These are phyloP conservation scores for Anthostomella pinea DNA, from an alignment of 2,329 filamentous ascomycete genomes.

Conservation along the genomic window DNA sequence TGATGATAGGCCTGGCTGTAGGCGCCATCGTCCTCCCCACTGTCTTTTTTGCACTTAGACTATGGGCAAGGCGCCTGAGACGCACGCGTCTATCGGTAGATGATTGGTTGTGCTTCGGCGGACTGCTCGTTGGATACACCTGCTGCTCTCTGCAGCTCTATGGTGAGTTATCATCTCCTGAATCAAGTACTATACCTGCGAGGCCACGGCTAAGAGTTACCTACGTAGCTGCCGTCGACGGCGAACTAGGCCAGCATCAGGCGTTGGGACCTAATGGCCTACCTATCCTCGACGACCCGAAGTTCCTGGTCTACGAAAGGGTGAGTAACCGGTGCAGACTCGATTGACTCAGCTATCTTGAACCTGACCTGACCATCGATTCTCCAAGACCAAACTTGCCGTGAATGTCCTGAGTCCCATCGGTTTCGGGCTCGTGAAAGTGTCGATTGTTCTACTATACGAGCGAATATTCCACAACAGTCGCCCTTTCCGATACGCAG, in stretches of 20 bases:
- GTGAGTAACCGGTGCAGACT: constrained; percentile 7
- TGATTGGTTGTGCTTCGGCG: constrained; percentile 13
- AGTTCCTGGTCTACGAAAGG: constrained; percentile 20
- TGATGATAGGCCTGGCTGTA: constrained; percentile 18
- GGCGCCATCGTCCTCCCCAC: constrained; percentile 17
- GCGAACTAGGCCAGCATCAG: constrained; percentile 20
- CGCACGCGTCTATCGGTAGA: constrained; percentile 9
- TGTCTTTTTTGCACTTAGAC: constrained; percentile 11
- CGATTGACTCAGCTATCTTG: not conserved
- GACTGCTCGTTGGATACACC: constrained; percentile 10
- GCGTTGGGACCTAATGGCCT: constrained; percentile 10
- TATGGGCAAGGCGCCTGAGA: constrained; percentile 16
- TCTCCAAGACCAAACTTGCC: constrained; percentile 23
- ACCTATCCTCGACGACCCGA: constrained; percentile 18
- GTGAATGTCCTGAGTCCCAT: constrained; percentile 18
- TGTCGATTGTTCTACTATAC: constrained; percentile 20
- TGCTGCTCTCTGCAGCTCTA: constrained; percentile 15
- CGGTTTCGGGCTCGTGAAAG: constrained; percentile 20
- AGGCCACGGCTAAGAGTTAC: not conserved
- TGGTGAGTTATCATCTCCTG: constrained; percentile 1
- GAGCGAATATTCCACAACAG: constrained; percentile 17
- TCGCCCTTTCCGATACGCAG: constrained; percentile 11
- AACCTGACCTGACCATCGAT: no score
- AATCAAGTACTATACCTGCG: not conserved
- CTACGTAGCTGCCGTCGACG: constrained; percentile 16